Evolutionary conservation across 768 basidiomycete species (phyloP).

Genomic region (Psilocybe cyanescens): DNA sequence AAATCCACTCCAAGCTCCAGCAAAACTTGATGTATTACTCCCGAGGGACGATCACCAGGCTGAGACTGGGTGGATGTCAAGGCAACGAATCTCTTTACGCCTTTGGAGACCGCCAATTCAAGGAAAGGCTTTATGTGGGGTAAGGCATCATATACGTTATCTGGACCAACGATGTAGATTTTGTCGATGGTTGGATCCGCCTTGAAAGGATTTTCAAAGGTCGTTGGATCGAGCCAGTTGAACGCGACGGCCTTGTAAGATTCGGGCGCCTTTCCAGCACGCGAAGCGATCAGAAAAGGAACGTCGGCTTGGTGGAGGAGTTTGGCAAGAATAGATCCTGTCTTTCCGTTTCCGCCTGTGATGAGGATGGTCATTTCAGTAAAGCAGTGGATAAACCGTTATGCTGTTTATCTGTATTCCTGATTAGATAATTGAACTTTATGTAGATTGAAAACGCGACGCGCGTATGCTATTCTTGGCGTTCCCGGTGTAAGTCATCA

Average conservation of each 20-base stretch:
- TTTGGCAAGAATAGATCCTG: slow-evolving; percentile 26
- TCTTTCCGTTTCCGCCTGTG: slow-evolving; percentile 37
- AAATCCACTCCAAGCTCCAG: slow-evolving; percentile 24
- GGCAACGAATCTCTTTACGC: slow-evolving; percentile 32
- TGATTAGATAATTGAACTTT: no score
- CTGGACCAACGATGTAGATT: slow-evolving; percentile 25
- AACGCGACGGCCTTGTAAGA: slow-evolving; percentile 32
- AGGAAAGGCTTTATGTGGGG: slow-evolving; percentile 28
- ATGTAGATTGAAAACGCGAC: no score
- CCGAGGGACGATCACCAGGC: slow-evolving; percentile 20
- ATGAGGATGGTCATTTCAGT: slow-evolving; percentile 34
- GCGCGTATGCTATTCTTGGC: no score
- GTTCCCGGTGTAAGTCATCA: no score
- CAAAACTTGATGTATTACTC: slow-evolving; percentile 30
- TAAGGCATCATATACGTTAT: slow-evolving; percentile 13
- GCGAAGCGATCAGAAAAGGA: slow-evolving; percentile 28
- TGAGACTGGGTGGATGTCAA: slow-evolving; percentile 25
- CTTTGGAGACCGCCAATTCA: slow-evolving; percentile 26
- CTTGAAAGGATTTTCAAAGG: slow-evolving; percentile 32
- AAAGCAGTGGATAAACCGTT: background rate
- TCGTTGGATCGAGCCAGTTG: slow-evolving; percentile 35
- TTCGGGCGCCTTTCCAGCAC: slow-evolving; percentile 27
- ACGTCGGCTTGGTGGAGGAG: slow-evolving; percentile 25
- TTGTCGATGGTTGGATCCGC: slow-evolving; percentile 23
- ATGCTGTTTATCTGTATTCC: no score